Conservation (phyloP, 805 yeast species). For the Lipomyces sp. region DNA sequence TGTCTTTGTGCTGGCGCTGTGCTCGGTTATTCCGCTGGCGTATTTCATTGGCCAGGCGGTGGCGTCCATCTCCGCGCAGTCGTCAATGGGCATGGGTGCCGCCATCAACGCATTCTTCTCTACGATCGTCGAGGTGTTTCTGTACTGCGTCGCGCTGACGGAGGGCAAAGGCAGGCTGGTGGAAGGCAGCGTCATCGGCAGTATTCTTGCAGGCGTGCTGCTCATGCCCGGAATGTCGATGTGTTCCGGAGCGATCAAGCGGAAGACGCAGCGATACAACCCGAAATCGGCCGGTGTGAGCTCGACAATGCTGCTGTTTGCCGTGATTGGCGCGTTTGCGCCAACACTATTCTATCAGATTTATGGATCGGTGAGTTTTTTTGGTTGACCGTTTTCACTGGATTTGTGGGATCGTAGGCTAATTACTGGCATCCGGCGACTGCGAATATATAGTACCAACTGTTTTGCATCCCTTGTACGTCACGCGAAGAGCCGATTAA, state of each 20-base stretch:
- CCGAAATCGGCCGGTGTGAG: conserved; percentile 97
- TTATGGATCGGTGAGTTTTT: conserved; percentile 56
- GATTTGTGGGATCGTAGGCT: background rate
- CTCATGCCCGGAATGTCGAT: conserved; percentile 90
- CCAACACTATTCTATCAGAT: conserved; percentile 89
- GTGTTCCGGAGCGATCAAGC: conserved; percentile 93
- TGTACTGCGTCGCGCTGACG: conserved; percentile 85
- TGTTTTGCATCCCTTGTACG: conserved; percentile 62
- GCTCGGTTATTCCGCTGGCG: conserved; percentile 88
- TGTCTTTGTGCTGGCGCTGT: conserved; percentile 70
- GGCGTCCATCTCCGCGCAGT: conserved; percentile 97
- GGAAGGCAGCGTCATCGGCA: conserved; percentile 94
- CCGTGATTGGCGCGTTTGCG: conserved; percentile 84
- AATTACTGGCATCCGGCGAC: background rate
- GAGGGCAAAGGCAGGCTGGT: conserved; percentile 85
- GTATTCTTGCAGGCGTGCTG: conserved; percentile 86
- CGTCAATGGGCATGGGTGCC: conserved; percentile 98
- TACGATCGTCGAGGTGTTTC: conserved; percentile 86
- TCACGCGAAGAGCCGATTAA: conserved; percentile 17
- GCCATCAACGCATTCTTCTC: conserved; percentile 97
- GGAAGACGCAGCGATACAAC: conserved; percentile 92
- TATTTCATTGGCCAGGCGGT: conserved; percentile 98
- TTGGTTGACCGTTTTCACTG: background rate
- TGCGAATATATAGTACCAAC: conserved; percentile 48
- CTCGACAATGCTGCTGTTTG: conserved; percentile 89